Evolutionary conservation across 441 rosid genomes (phyloP), one percentile per base, ranked within the genome.

Genomic region (Flueggea neowawraea): DNA sequence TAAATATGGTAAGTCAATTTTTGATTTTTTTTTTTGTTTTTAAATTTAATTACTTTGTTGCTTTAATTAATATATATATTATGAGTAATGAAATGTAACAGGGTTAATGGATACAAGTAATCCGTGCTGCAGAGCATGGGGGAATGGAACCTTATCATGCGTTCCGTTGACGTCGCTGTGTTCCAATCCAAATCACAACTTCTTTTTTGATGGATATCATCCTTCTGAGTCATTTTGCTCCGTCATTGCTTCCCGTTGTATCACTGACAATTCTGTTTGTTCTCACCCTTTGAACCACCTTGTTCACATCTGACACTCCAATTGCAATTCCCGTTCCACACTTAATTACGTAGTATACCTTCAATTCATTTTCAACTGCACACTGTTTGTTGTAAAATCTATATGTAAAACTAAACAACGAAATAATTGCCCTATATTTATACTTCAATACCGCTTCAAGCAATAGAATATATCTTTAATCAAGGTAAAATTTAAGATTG

Each of bases 81-180:
- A 22, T 22, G 28, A 22, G 28, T 22, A 22, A 1, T 22, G 28
- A 16, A 5, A 16, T 51, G 16, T 8, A 12, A 6, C 63, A 80
- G 84, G 84, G 2, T 64, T 74, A 4, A 10, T 2, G 31, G 81
- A 82, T 44, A 11, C 77, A 17, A 69, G 63, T 44, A 78, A 82
- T 64, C 77, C 84, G 7, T 80, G 87, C 41, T 82, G 90, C 68
- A 57, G 0, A 7, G 62, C 85, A 0, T 84, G 79, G 87, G 65
- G 47, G 10, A 76, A 84, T 45, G 87, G 87, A 59, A 82, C 74
- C 2, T 73, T 79, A 2, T 64, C 36, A 16, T 82, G 90, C 72
- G 65, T 33, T 17, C 62, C 32, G 65, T 67, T 28, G 28, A 22
- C 28, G 28, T 22, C 28, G 28, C 28, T 2, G 28, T 22, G 28